Evolutionary conservation across 345 rosid species (phyloP).

Genomic region (Physaria fendleri): DNA sequence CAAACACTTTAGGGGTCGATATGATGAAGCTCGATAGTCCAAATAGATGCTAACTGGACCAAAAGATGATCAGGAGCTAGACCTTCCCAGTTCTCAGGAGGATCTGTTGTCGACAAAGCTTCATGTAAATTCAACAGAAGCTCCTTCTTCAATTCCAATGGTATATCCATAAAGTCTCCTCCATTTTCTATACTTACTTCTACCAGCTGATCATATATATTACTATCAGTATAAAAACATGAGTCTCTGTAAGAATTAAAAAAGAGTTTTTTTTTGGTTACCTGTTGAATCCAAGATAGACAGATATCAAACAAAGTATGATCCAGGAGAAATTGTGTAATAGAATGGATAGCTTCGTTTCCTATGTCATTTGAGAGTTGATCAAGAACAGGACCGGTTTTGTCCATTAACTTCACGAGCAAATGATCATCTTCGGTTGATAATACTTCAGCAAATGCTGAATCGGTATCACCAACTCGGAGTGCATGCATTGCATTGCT

Average conservation of each 20-base stretch:
- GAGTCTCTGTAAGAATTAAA: background rate
- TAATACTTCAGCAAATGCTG: conserved; percentile 79
- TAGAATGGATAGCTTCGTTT: conserved; percentile 57
- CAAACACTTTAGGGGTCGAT: conserved; percentile 28
- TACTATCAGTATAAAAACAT: background rate
- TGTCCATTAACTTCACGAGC: conserved; percentile 91
- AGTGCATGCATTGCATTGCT: conserved; percentile 88
- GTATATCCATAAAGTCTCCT: conserved; percentile 48
- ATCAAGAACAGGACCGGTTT: conserved; percentile 77
- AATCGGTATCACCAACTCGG: conserved; percentile 75
- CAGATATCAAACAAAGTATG: conserved; percentile 71
- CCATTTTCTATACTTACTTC: conserved; percentile 71
- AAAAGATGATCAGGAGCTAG: conserved; percentile 61
- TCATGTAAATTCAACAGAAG: conserved; percentile 70
- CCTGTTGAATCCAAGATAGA: conserved; percentile 95
- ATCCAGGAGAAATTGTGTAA: conserved; percentile 68
- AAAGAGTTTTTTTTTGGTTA: conserved; percentile 28
- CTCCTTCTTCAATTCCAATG: conserved; percentile 77
- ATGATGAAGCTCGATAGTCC: conserved; percentile 79
- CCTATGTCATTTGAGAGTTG: conserved; percentile 75
- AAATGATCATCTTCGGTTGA: conserved; percentile 73
- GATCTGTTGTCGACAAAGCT: conserved; percentile 54
- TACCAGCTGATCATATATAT: conserved; percentile 47
- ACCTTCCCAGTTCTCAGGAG: conserved; percentile 93
- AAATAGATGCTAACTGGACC: conserved; percentile 75